A percentile compares a stretch with the other conserved stretches of the same genome.
These are phyloP conservation scores for Ascochyta koolunga DNA, from an alignment of 2,329 filamentous ascomycete genomes.

Conservation along the genomic window DNA sequence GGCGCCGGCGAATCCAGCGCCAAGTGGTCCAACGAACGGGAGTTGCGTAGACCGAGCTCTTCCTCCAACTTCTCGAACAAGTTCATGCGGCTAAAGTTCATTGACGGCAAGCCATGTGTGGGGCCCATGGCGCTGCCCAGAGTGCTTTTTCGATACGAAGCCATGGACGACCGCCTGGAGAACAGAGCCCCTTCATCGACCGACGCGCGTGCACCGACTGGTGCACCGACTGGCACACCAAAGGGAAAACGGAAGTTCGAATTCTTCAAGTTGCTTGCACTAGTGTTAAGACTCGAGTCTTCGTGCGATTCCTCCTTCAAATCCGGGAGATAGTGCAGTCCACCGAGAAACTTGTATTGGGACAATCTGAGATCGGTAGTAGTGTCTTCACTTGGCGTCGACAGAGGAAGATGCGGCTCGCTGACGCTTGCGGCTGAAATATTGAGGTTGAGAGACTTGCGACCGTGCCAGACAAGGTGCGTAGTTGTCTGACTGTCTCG, in stretches of 20 bases:
- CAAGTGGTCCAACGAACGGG: constrained; percentile 47
- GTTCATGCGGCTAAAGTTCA: constrained; percentile 57
- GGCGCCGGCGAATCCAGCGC: constrained; percentile 36
- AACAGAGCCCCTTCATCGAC: constrained; percentile 30
- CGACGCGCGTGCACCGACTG: constrained; percentile 25
- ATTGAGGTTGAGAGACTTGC: constrained; percentile 15
- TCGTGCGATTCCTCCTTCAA: constrained; percentile 58
- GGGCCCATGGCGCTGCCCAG: constrained; percentile 30
- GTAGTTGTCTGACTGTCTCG: constrained; percentile 46
- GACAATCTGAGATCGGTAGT: constrained; percentile 44
- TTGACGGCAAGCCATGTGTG: constrained; percentile 52
- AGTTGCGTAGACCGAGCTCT: constrained; percentile 48
- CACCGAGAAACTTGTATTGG: constrained; percentile 38
- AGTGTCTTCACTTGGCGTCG: constrained; percentile 33
- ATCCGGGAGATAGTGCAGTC: constrained; percentile 48
- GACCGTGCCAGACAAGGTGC: constrained; percentile 40
- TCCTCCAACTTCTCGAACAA: constrained; percentile 54
- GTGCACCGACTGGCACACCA: constrained; percentile 20
- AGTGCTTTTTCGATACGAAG: constrained; percentile 27
- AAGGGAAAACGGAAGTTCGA: constrained; percentile 35
- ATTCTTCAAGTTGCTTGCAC: constrained; percentile 42
- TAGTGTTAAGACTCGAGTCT: constrained; percentile 51
- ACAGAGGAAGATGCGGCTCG: constrained; percentile 17
- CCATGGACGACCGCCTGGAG: constrained; percentile 28
- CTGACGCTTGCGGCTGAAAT: constrained; percentile 10